phyloP scores from a whole-genome alignment of 305 asterid species.

The Fraxinus greggii region DNA sequence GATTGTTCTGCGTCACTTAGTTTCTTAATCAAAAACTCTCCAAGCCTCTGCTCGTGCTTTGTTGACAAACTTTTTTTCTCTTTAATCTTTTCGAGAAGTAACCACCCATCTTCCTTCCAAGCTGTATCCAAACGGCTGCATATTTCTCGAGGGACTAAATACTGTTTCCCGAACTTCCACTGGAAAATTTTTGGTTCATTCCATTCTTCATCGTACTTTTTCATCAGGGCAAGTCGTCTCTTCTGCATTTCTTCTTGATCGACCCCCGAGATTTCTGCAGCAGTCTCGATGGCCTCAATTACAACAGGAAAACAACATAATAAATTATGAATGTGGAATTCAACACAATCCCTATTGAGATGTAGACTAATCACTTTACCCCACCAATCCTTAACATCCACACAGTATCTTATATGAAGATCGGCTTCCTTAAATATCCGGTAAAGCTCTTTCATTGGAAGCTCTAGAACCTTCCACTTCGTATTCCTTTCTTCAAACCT shows the following conservation, averaged over 20 bases:
- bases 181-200: conserved; percentile 52
- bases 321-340: conserved; percentile 72
- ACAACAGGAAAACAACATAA: conserved; percentile 56
- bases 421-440: conserved; percentile 65
- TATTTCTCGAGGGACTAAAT: conserved; percentile 50
- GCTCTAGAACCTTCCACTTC: conserved; percentile 74
- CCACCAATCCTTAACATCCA: conserved; percentile 76
- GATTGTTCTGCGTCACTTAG: conserved; percentile 30
- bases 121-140: conserved; percentile 46
- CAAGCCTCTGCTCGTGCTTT: conserved; percentile 48
- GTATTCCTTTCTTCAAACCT: conserved; percentile 57
- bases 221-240: conserved; percentile 37
- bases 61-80: conserved; percentile 35
- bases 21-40: conserved; percentile 47
- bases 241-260: conserved; percentile 53
- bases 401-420: conserved; percentile 50
- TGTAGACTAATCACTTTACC: conserved; percentile 72
- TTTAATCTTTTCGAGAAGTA: conserved; percentile 42
- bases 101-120: conserved; percentile 73
- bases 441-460: conserved; percentile 75
- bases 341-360: conserved; percentile 61
- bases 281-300: conserved; percentile 67
- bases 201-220: conserved; percentile 56
- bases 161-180: conserved; percentile 74
- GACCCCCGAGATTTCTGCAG: conserved; percentile 52